Percentiles rank a stretch among this genome's conserved stretches.
These are phyloP conservation scores for Melampsora larici-populina DNA, from an alignment of 1,284 basidiomycete genomes.

Conservation along the genomic window DNA sequence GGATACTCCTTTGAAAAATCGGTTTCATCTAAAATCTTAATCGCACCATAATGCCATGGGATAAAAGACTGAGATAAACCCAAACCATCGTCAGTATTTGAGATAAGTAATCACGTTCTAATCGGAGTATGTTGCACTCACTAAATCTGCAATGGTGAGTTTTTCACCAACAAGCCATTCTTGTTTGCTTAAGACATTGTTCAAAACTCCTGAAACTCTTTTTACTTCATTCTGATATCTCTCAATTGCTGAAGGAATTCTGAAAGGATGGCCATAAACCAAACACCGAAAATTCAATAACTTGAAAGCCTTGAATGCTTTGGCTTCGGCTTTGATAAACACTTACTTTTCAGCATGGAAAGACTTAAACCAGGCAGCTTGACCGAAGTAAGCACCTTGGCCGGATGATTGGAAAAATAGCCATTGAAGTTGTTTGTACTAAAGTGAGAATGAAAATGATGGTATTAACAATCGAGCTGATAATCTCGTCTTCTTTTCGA, in stretches of 20 bases:
- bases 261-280: not conserved
- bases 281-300: not conserved
- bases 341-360: slow-evolving; percentile 4
- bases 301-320: not conserved
- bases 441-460: slow-evolving; percentile 44
- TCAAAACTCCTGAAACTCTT: not conserved
- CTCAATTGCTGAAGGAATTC: slow-evolving; percentile 11
- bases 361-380: not conserved
- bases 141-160: not conserved
- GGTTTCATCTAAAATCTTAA: not conserved
- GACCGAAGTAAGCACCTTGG: slow-evolving; percentile 45
- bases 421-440: slow-evolving; percentile 48
- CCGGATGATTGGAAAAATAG: slow-evolving; percentile 48
- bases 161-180: slow-evolving; percentile 7
- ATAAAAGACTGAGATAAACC: not conserved
- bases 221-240: not conserved
- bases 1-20: not conserved
- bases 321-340: not conserved
- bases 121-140: not conserved
- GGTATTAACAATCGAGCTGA: too few species aligned
- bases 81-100: not conserved
- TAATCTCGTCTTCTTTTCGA: not conserved
- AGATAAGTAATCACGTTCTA: not conserved
- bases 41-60: not conserved
- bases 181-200: slow-evolving; percentile 1